phyloP scores from a whole-genome alignment of 768 basidiomycete species.

The Suillus plorans region DNA sequence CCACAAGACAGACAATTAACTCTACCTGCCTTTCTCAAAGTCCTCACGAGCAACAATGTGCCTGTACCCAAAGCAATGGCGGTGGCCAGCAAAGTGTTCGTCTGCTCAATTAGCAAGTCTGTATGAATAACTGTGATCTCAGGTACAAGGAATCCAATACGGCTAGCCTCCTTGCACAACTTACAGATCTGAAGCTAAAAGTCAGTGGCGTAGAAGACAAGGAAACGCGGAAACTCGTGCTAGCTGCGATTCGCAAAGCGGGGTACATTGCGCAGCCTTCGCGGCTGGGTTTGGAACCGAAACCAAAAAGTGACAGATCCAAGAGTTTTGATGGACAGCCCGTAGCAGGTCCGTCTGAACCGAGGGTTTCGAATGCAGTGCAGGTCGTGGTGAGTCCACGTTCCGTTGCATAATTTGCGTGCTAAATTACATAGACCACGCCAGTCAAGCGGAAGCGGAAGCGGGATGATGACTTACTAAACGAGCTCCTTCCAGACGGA shows the following conservation, averaged over 20 bases:
- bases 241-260: conserved; percentile 61
- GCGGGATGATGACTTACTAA: conserved; percentile 39
- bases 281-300: conserved; percentile 1
- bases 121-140: conserved; percentile 16
- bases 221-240: conserved; percentile 58
- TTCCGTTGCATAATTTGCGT: background rate
- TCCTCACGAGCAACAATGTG: conserved; percentile 57
- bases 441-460: conserved; percentile 52
- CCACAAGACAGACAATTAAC: conserved; percentile 46
- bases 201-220: conserved; percentile 61
- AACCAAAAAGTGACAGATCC: background rate
- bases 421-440: conserved; percentile 34
- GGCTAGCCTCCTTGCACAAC: conserved; percentile 48
- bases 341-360: conserved; percentile 9
- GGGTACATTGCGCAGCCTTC: conserved; percentile 44
- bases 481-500: conserved; percentile 57
- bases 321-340: background rate
- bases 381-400: conserved; percentile 30
- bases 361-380: conserved; percentile 22
- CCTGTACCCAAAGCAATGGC: conserved; percentile 67
- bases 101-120: conserved; percentile 8
- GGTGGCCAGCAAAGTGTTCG: conserved; percentile 68
- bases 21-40: conserved; percentile 65
- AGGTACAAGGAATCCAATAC: conserved; percentile 78
- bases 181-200: conserved; percentile 61